Conservation (phyloP, 2,329 filamentous ascomycete species). For the Colletotrichum sp. region DNA sequence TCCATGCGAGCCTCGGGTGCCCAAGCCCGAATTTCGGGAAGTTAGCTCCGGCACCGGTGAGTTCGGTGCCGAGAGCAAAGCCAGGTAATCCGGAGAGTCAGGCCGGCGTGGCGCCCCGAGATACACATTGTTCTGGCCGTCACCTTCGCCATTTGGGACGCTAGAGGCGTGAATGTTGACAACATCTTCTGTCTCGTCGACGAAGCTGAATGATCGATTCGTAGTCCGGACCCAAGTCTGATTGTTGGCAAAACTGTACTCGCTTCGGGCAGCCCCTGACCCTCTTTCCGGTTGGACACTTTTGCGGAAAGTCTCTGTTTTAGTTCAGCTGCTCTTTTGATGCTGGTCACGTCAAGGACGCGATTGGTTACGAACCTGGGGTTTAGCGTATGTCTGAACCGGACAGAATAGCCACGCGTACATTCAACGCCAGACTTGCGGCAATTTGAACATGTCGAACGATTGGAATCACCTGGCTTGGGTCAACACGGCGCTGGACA, state of each 20-base stretch:
- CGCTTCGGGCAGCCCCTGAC: conserved; percentile 2
- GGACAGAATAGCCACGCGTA: conserved; percentile 30
- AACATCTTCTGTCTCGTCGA: conserved; percentile 33
- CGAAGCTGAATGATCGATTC: conserved; percentile 29
- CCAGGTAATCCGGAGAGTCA: background rate
- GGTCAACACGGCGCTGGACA: background rate
- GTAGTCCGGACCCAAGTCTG: conserved; percentile 32
- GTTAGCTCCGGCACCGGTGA: background rate
- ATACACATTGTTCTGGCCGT: background rate
- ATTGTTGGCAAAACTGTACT: conserved; percentile 27
- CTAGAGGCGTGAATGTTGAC: conserved; percentile 29
- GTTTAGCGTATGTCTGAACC: conserved; percentile 32
- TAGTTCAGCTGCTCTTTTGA: background rate
- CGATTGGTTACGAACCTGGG: conserved; percentile 27
- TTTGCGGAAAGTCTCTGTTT: background rate
- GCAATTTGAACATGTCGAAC: conserved; percentile 28
- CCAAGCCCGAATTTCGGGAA: background rate
- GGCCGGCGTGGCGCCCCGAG: background rate
- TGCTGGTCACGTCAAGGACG: background rate
- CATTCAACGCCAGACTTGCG: conserved; percentile 29
- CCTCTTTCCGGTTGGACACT: conserved; percentile 8
- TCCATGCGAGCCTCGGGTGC: background rate
- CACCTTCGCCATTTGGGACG: background rate
- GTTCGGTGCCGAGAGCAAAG: background rate
- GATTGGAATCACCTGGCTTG: background rate